Evolutionary conservation across 2,329 filamentous ascomycete species (phyloP), one percentile per base, ranked within the genome.

Genomic region (Metarhizium album): DNA sequence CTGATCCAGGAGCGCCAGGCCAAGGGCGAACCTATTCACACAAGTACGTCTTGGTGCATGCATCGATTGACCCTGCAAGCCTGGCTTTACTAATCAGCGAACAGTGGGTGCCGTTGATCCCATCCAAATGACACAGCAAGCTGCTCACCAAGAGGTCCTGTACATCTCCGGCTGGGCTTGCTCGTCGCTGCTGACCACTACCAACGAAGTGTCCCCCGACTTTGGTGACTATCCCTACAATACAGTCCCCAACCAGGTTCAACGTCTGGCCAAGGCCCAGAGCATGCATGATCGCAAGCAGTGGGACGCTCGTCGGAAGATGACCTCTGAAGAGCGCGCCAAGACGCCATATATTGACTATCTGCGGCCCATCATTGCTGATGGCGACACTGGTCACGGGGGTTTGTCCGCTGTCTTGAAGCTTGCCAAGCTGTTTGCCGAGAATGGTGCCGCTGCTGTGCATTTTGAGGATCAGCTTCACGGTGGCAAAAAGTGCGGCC

Each of bases 191-290:
- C 75, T 98, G 45, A 97, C 91, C 3, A 84, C 83, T 9, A 97
- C 93, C 37, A 97, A 98, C 71, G 93, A 98, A 67, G 93, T 98
- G 27, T 96, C 90, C 0, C 87, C 93, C 42, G 93, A 98, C 67
- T 95, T 97, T 71, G 93, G 93, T 62, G 93, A 98, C 70, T 98
- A 98, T 67, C 93, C 93, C 0, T 98, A 98, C 73, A 97, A 97
- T 66, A 98, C 93, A 0, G 93, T 98, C 4, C 93, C 93, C 8
- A 97, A 97, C 70, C 93, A 97, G 67, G 93, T 98, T 3, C 90
- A 98, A 72, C 82, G 93, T 56, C 74, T 98, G 48, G 89, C 94
- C 72, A 97, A 97, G 72, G 93, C 93, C 3, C 93, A 98, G 69
- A 90, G 90, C 57, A 83, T 97, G 75, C 93, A 98, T 67, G 93